Base-by-base conservation (phyloP, 2,329 filamentous ascomycete genomes). In the Cercospora janseana region DNA sequence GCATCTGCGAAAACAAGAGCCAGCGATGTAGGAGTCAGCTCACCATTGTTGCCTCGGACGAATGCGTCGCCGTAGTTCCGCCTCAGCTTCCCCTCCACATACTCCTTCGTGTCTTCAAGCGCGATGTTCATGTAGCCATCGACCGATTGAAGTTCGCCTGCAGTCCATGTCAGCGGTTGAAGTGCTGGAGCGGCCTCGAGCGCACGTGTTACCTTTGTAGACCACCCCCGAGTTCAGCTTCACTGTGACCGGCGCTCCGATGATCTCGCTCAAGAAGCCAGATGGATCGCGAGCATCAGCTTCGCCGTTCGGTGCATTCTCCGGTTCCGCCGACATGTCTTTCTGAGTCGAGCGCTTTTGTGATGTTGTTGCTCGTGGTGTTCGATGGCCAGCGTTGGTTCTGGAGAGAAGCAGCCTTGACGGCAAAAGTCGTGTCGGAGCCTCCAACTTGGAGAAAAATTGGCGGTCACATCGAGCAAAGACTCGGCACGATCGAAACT, bases 91-190 rank as follows among this genome's bases (percentile, higher is more conserved):
- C 91, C 92, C 66, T 95, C 86, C 60, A 96, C 86, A 62, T 85
- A 90, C 73, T 98, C 93, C 59, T 88, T 85, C 15, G 90, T 95
- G 74, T 95, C 93, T 72, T 98, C 93, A 23, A 98, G 81, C 9
- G 93, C 92, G 69, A 98, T 96, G 74, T 98, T 98, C 93, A 98
- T 98, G 74, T 97, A 98, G 45, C 93, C 93, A 70, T 98, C 93
- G 42, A 98, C 92, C 0, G 91, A 95, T 69, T 97, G 91, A 28
- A 97, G 80, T 69, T 96, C 90, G 61, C 93, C 92, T 96, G 56
- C 37, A 5, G n/a, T 18, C 6, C 4, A 21, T 1, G 29, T 54
- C 26, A 56, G 40, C 31, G 51, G 10, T 8, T 28, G 26, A 28
- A 28, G 12, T 7, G 26, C 26, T 28, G 26, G 7, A 28, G 6